Conservation (phyloP, 139 green algal genomes). For the Picochlorum sp. region DNA sequence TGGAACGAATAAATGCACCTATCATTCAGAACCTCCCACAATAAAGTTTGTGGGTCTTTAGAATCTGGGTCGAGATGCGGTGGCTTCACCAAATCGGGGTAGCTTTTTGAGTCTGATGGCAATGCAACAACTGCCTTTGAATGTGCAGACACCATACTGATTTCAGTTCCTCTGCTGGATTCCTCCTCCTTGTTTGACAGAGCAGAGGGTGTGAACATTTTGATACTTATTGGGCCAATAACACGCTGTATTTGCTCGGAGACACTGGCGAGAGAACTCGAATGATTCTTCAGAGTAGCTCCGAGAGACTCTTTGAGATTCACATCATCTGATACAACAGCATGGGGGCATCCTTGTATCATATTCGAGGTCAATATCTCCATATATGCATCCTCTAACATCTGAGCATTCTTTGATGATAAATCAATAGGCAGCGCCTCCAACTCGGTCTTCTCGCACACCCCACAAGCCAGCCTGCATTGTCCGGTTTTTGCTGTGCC, state of each 20-base stretch:
- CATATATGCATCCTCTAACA: background rate
- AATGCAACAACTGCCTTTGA: too few relatives aligned
- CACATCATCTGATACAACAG: too few relatives aligned
- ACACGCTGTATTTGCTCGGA: too few relatives aligned
- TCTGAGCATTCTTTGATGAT: background rate
- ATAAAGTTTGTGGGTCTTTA: background rate
- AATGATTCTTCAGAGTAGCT: too few relatives aligned
- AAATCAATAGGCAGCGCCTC: slow-evolving; percentile 1
- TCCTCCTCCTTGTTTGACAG: too few relatives aligned
- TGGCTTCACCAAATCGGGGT: background rate
- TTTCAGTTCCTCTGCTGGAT: too few relatives aligned
- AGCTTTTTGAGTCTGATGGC: background rate
- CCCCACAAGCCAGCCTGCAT: slow-evolving; percentile 1
- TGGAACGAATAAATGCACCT: slow-evolving; percentile 3
- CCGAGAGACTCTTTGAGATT: too few relatives aligned
- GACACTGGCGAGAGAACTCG: too few relatives aligned
- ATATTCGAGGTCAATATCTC: background rate
- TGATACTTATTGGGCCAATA: too few relatives aligned
- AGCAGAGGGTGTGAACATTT: too few relatives aligned
- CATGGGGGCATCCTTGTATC: background rate
- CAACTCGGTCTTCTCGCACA: background rate
- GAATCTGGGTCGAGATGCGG: background rate
- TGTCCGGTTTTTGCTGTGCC: background rate
- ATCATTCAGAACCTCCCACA: slow-evolving; percentile 1
- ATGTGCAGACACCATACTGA: too few relatives aligned